Percentiles rank a stretch among this genome's conserved stretches.
Evolutionary conservation across 257 asterid species (phyloP).

Genomic region (Jacaranda copaia): DNA sequence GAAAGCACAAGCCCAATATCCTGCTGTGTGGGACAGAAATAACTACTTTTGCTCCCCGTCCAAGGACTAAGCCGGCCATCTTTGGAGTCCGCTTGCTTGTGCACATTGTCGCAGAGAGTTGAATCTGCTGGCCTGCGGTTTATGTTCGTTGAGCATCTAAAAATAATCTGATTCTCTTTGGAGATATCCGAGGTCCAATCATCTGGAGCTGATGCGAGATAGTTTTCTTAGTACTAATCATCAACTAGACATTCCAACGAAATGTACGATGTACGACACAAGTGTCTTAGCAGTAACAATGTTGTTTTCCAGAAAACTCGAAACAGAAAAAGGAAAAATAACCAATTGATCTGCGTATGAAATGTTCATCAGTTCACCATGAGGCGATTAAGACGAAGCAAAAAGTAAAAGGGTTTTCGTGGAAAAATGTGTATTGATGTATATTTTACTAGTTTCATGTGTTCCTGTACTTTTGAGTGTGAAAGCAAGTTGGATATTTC

Average conservation of each 20-base stretch:
- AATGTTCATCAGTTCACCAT: no score
- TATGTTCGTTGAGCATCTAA: not conserved
- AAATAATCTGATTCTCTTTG: not conserved
- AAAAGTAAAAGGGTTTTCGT: no score
- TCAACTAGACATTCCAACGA: not conserved
- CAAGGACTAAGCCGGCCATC: not conserved
- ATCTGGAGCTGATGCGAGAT: not conserved
- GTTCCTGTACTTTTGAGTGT: no score
- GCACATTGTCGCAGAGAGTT: not conserved
- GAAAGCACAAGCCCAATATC: no score
- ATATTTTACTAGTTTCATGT: no score
- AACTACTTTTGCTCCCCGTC: not conserved
- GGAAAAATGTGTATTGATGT: no score
- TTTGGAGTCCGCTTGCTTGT: not conserved
- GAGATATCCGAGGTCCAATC: conserved; percentile 26
- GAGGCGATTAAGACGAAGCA: no score
- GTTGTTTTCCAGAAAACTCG: no score
- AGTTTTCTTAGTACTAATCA: not conserved
- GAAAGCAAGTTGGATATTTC: no score
- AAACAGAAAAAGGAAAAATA: no score
- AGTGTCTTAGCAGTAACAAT: not conserved
- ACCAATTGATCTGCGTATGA: no score
- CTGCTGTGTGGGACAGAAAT: not conserved
- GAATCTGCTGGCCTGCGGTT: not conserved
- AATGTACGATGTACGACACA: not conserved